Evolutionary conservation across 225 moss, liverwort and hornwort species (phyloP).

Genomic region (Pleurozium schreberi): DNA sequence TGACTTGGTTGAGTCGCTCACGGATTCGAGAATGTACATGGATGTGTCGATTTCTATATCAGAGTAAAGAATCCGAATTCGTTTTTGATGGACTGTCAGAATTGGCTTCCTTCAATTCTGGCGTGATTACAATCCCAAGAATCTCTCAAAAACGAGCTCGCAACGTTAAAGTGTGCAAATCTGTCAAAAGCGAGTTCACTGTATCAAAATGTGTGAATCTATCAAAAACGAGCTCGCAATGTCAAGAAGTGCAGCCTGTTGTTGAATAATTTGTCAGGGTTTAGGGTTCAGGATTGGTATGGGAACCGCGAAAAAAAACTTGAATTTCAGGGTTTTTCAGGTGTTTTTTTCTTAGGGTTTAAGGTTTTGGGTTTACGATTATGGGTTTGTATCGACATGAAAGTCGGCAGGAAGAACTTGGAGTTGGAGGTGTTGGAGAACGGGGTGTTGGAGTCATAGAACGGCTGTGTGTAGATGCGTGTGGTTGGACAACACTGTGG

Average conservation of each 20-base stretch:
- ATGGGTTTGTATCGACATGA: slow-evolving; percentile 1
- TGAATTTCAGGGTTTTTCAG: background rate
- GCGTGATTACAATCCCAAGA: background rate
- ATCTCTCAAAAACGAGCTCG: background rate
- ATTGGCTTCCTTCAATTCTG: background rate
- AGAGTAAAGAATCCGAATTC: background rate
- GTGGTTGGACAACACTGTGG: slow-evolving; percentile 49
- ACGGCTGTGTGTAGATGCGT: slow-evolving; percentile 50
- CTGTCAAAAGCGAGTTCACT: background rate
- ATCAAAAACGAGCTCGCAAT: background rate
- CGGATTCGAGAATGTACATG: background rate
- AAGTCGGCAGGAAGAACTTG: slow-evolving; percentile 44
- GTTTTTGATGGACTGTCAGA: background rate
- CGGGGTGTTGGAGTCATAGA: slow-evolving; percentile 41
- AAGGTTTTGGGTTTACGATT: background rate
- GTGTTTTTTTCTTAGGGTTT: too few species aligned
- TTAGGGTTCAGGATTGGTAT: background rate
- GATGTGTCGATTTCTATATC: background rate
- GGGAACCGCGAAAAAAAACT: too few species aligned
- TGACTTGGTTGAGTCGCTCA: background rate
- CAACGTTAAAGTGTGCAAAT: background rate
- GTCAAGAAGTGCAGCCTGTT: background rate
- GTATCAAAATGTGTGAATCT: background rate
- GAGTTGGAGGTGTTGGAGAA: slow-evolving; percentile 51
- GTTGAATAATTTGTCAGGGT: background rate